A percentile compares a stretch with the other conserved stretches of the same genome.
Evolutionary conservation across 2,329 filamentous ascomycete species (phyloP).

Genomic region (Endocalyx cinctus): DNA sequence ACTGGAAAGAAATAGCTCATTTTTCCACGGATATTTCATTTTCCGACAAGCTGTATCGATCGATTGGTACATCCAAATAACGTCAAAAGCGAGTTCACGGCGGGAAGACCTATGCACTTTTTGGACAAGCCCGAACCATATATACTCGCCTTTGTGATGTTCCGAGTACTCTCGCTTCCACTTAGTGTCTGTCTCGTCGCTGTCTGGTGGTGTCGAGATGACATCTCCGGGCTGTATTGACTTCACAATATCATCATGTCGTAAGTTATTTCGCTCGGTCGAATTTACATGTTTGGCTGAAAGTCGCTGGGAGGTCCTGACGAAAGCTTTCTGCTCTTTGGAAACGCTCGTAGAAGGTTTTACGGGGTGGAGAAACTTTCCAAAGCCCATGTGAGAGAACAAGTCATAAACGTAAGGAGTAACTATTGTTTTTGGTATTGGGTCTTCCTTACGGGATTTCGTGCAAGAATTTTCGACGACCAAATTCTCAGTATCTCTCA

Average conservation of each 20-base stretch:
- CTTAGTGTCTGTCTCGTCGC: constrained; percentile 40
- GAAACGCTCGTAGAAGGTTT: constrained; percentile 23
- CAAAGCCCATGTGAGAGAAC: constrained; percentile 62
- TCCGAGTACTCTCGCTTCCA: constrained; percentile 51
- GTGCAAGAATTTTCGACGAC: no score
- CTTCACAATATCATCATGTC: constrained; percentile 14
- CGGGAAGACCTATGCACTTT: constrained; percentile 34
- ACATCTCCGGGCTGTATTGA: constrained; percentile 42
- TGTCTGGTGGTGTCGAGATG: constrained; percentile 43
- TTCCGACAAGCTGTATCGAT: constrained; percentile 65
- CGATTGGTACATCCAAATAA: constrained; percentile 71
- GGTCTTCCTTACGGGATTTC: constrained; percentile 1
- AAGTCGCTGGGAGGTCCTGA: no score
- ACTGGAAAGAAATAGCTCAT: constrained; percentile 73
- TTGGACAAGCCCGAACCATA: constrained; percentile 71
- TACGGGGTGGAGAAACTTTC: constrained; percentile 40
- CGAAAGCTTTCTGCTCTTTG: constrained; percentile 16
- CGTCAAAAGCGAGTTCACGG: constrained; percentile 46
- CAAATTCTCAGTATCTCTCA: no score
- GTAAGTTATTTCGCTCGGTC: constrained; percentile 2
- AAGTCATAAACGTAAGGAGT: constrained; percentile 63
- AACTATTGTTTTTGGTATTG: constrained; percentile 51
- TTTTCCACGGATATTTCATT: constrained; percentile 63
- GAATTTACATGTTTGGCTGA: constrained; percentile 12
- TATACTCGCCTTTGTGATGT: constrained; percentile 38